Evolutionary conservation across 1,284 basidiomycete genomes (phyloP).

Genomic region (Malassezia brasiliensis): DNA sequence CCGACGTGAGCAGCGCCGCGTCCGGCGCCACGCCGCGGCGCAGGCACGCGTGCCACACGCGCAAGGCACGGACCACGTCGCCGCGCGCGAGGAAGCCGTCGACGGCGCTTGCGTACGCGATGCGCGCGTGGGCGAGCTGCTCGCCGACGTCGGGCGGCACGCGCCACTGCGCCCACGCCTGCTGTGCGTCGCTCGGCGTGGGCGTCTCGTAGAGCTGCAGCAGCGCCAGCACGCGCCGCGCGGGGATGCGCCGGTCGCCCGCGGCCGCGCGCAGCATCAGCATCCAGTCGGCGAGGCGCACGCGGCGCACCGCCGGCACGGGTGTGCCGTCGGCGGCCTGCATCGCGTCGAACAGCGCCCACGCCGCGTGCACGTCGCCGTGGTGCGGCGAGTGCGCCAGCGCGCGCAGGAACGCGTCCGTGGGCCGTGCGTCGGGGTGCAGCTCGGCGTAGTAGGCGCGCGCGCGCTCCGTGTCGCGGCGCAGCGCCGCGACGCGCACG

Average conservation of each 20-base stretch:
- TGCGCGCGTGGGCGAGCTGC: constrained; percentile 4
- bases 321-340: neutral
- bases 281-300: constrained; percentile 12
- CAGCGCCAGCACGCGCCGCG: constrained; percentile 6
- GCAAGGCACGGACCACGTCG: constrained; percentile 6
- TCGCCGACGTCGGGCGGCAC: neutral
- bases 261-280: constrained; percentile 18
- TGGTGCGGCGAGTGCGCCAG: constrained; percentile 4
- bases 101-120: constrained; percentile 8
- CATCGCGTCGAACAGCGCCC: constrained; percentile 15
- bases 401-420: constrained; percentile 11
- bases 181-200: neutral
- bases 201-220: constrained; percentile 5
- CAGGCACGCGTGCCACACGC: constrained; percentile 13
- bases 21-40: constrained; percentile 15
- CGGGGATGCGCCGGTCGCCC: constrained; percentile 10
- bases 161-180: constrained; percentile 1
- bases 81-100: constrained; percentile 12
- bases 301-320: neutral
- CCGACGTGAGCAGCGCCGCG: constrained; percentile 6
- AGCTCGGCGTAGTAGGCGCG: constrained; percentile 3
- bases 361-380: constrained; percentile 7
- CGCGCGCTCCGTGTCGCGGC: constrained; percentile 2
- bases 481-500: constrained; percentile 8
- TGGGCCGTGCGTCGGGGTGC: neutral